A percentile compares a stretch with the other conserved stretches of the same genome.
phyloP scores from a whole-genome alignment of 2,329 filamentous ascomycete genomes.

The Aspergillus quadrilineatus region DNA sequence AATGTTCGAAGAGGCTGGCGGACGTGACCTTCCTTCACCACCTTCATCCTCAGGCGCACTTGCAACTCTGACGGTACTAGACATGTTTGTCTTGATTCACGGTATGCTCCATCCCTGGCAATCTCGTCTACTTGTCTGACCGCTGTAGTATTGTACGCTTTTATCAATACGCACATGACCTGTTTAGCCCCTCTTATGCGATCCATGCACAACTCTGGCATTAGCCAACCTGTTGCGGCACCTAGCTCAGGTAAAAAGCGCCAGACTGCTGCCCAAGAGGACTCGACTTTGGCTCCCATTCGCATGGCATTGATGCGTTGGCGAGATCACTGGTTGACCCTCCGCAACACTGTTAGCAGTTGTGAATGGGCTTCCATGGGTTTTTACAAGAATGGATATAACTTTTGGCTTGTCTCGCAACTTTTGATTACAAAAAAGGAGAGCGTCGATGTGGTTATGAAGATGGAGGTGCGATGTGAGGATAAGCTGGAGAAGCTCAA shows the following conservation, averaged over 20 bases:
- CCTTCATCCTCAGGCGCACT: conserved; percentile 7
- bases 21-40: conserved; percentile 12
- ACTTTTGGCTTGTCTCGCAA: conserved; percentile 46
- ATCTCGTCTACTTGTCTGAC: not conserved
- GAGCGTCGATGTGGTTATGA: conserved; percentile 45
- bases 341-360: conserved; percentile 32
- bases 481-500: conserved; percentile 45
- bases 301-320: conserved; percentile 38
- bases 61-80: conserved; percentile 34
- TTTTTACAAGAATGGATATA: conserved; percentile 44
- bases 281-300: conserved; percentile 32
- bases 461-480: conserved; percentile 46
- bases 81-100: conserved; percentile 47
- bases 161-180: conserved; percentile 44
- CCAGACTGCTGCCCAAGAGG: conserved; percentile 26
- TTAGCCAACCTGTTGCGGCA: not conserved
- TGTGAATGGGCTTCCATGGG: conserved; percentile 43
- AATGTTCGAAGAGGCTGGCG: conserved; percentile 34
- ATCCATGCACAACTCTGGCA: conserved; percentile 6
- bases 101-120: conserved; percentile 25
- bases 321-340: conserved; percentile 39
- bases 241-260: conserved; percentile 2
- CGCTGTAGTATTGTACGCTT: conserved; percentile 39
- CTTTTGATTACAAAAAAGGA: conserved; percentile 44
- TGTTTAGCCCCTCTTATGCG: conserved; percentile 32